Base-by-base conservation (phyloP, 176 grass and related monocot species). In the Cenchrus americanus region DNA sequence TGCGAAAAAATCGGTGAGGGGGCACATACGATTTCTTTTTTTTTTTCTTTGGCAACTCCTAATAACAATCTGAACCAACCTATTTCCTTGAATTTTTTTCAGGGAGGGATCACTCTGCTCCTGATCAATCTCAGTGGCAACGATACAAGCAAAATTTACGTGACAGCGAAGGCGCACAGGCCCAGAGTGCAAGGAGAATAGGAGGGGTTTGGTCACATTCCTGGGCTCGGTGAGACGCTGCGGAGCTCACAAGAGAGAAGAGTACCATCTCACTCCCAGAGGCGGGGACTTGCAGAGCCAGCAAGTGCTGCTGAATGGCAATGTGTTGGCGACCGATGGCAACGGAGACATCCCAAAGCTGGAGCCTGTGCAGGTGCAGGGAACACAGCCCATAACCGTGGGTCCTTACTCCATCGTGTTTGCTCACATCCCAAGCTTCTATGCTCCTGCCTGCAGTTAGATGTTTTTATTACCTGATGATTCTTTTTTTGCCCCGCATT, bases 261-360 rank as follows among this genome's bases (percentile, higher is more conserved):
- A 99, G 76, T 99, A 96, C 85, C 96, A 99, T 82, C 84, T 99
- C 34, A 99, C 89, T 14, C 83, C 96, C 24, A 94, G 87, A 75
- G 80, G 84, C 50, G 87, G 91, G 30, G 84, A 96, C 26, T 26
- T 99, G 63, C 96, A 99, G 75, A 99, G 96, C 89, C 96, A 96
- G 40, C 90, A 85, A 27, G 76, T 96, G 93, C 37, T 99, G 62
- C 87, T 99, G 17, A 99, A 99, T 75, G 93, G 87, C 81, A 92
- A 91, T 5, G 26, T 87, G 51, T 65, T 99, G 80, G 86, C 65
- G 2, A 73, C 91, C 10, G 84, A 90, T 83, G 87, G 81, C 42
- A 65, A 82, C 15, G 91, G 91, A 59, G 79, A 69, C 23, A 95
- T 99, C 86, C 96, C 96, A 8, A 75, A 90, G 72, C 83, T 99